Evolutionary conservation across 495 filamentous ascomycete species (phyloP), one percentile per base, ranked within the genome.

Genomic region (Letharia lupina): DNA sequence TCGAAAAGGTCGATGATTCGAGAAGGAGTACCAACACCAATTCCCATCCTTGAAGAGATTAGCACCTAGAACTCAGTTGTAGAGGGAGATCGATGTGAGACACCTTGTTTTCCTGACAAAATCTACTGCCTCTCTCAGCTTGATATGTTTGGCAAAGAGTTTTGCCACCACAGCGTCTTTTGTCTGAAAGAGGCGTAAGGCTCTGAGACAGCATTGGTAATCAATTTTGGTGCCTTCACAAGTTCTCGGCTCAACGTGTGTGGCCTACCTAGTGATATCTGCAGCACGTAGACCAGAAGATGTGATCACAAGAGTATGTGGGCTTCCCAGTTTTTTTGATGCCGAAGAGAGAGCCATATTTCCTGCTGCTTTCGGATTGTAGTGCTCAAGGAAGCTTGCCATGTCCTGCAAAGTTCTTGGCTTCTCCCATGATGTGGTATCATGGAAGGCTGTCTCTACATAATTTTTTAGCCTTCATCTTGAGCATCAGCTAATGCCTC

Each of bases 131-230:
- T 97, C 95, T 62, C 89, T 83, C 9, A 98, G 69, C 77, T 98
- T 98, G 78, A 98, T 96, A 68, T 98, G 94, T 73, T 98, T 98
- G 11, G 95, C 93, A 75, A 98, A 98, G 61, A 98, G 80, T 75
- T 98, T 98, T 33, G 89, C 91, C 4, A 98, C 86, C 56, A 81
- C 79, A 37, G 81, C 85, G 31, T 89, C 84, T 74, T 93, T 92
- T 18, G 81, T 87, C 70, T 91, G 88, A 72, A 91, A 96, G 62
- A 83, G 81, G 44, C 89, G 85, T 23, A 97, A 77, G 8, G 86
- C 82, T 69, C 91, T 91, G 42, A 5, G 64, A 37, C 62, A 63
- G 62, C 48, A 71, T 48, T 52, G 50, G 33, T 41, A 50, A 47
- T 60, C 54, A 67, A 18, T 11, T 37, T 41, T 15, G 44, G 52